Base-by-base conservation (phyloP, 108 stramenopile genomes). In the Cyclotella atomus region DNA sequence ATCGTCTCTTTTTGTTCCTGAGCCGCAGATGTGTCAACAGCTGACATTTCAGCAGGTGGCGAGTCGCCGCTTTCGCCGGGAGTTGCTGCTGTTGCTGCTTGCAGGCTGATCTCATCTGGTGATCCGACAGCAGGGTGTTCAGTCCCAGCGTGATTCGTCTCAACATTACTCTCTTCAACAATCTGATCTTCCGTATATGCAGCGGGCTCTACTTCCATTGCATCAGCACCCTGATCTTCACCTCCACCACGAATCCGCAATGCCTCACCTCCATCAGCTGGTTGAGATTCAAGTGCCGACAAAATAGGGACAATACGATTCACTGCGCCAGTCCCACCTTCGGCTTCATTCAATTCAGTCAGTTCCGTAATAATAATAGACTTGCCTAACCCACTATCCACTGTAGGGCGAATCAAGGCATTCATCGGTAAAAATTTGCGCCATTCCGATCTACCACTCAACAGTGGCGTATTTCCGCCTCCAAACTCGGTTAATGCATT, bases 401-500 rank as follows among this genome's bases (percentile, higher is more conserved):
- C 32, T 8, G 68, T 45, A 3, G 74, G 74, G 50, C 74, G 74
- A 38, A 59, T 41, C 3, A 75, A 65, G 12, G 68, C 43, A 68
- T 59, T 75, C 0, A 35, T 15, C 2, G 68, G 57, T 21, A 60
- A 32, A 17, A 45, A 59, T 25, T 47, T 73, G 14, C 68, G 27
- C 59, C 36, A 59, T 69, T 69, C 74, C 25, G 74, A 68, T 15
- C 43, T 54, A 43, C 63, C 68, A 56, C 16, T 24, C 24, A 75
- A 44, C 6, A 21, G 7, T 12, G 28, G 43, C 1, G 17, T 16
- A 29, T 32, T n/a, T n/a, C n/a, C 21, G 17, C 19, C 32, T 21
- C 60, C 30, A 36, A 59, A 77, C 34, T 82, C 66, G 2, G 72
- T 63, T 17, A 88, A 76, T 34, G 89, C 57, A 54, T 77, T 66